Percentiles rank a stretch among this genome's conserved stretches.
Conservation (phyloP, 257 asterid species). For the Solanum bulbocastanum region DNA sequence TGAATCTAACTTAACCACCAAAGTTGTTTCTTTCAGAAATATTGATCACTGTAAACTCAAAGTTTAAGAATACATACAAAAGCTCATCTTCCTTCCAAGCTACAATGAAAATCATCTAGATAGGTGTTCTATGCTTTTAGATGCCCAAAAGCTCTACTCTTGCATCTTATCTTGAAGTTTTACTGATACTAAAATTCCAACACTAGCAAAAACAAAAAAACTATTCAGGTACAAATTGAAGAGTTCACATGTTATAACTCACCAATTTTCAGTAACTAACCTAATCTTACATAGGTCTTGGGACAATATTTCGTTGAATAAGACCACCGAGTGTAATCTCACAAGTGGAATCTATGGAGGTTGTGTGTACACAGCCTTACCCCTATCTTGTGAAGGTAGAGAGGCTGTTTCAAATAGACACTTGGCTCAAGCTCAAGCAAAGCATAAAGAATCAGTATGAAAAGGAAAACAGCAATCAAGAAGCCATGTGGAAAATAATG, state of each 20-base stretch:
- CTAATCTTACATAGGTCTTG: not conserved
- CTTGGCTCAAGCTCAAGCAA: not conserved
- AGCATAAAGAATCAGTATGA: not conserved
- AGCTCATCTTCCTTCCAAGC: not conserved
- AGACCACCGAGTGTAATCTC: not conserved
- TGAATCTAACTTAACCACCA: not conserved
- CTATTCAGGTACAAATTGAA: not conserved
- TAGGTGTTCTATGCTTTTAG: not conserved
- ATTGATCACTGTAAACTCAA: not conserved
- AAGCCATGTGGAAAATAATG: not conserved
- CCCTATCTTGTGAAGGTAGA: not conserved
- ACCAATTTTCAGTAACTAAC: not conserved
- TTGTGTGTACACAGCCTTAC: not conserved
- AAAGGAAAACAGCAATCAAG: not conserved
- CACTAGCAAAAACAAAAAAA: not conserved
- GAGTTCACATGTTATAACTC: not conserved
- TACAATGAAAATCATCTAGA: not conserved
- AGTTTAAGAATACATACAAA: not conserved
- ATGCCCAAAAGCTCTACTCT: not conserved
- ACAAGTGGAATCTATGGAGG: not conserved
- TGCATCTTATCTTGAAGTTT: not conserved
- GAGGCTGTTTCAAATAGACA: not conserved
- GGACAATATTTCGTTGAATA: not conserved
- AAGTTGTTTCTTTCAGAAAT: not conserved
- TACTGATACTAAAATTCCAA: not conserved